These are phyloP conservation scores for Botrytis tulipae DNA, from an alignment of 2,329 filamentous ascomycete species.

Conservation along the genomic window DNA sequence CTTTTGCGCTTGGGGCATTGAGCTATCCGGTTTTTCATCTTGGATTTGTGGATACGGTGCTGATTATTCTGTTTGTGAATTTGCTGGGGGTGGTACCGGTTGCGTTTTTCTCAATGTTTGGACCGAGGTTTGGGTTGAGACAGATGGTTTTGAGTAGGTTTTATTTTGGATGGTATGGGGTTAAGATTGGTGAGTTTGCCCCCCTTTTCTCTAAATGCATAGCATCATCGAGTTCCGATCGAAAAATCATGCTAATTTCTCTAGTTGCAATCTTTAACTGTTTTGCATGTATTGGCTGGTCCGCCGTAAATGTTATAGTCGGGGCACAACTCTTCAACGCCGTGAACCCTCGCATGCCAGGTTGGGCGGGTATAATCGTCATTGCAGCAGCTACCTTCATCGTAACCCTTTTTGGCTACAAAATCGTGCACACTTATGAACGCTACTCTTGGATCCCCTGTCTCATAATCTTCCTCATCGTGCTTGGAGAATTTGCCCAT, in stretches of 20 bases:
- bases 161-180: constrained; percentile 71
- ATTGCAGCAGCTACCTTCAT: constrained; percentile 66
- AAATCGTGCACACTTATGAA: constrained; percentile 74
- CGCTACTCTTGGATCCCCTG: constrained; percentile 72
- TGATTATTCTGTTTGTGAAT: constrained; percentile 75
- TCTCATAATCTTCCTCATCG: constrained; percentile 70
- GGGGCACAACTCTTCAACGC: constrained; percentile 75
- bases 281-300: constrained; percentile 72
- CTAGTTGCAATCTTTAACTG: constrained; percentile 67
- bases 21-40: constrained; percentile 66
- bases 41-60: constrained; percentile 69
- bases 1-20: constrained; percentile 72
- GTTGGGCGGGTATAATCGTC: constrained; percentile 71
- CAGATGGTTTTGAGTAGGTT: constrained; percentile 80
- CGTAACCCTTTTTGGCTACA: constrained; percentile 73
- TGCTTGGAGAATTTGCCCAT: constrained; percentile 65
- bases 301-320: constrained; percentile 74
- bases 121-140: constrained; percentile 69
- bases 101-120: constrained; percentile 75
- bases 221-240: constrained; percentile 8
- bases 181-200: constrained; percentile 58
- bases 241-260: neutral
- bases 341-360: constrained; percentile 67
- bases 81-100: constrained; percentile 69
- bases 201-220: constrained; percentile 3